Base-by-base conservation (phyloP, 345 rosid species). In the Microthlaspi erraticum region DNA sequence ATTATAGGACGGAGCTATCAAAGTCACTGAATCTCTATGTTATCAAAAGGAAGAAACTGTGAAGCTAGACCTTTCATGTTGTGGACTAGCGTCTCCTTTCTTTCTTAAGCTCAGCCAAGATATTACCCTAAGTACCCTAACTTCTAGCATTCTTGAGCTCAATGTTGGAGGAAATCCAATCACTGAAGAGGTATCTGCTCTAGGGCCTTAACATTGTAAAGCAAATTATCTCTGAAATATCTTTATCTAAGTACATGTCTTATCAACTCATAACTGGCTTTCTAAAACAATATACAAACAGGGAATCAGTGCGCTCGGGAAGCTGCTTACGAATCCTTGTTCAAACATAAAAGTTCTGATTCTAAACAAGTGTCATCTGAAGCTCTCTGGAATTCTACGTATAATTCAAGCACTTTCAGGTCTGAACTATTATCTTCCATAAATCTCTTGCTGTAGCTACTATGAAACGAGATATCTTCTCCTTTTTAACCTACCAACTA, bases 381-480 rank as follows among this genome's bases (percentile, higher is more conserved):
- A 90, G 69, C 85, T 85, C 61, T 45, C 78, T 10, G 92, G 88
- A 67, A 66, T 89, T 62, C 82, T 89, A 69, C 80, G 85, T 77
- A 68, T 94, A 66, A 70, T 89, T 60, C 86, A 84, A 56, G 90
- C 98, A 59, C 76, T 91, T 43, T 71, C 89, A 80, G 98, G 99
- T 91, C 57, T 73, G 66, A 44, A 19, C 8, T 62, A 63, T 33
- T 45, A 45, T 7, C 29, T 38, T 16, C 17, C 55, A 16, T 43
- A 45, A 43, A 44, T 67, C 54, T 48, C 33, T 52, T 71, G 20
- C 64, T 46, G 43, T 48, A 34, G 7, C 26, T 38, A 49, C 52
- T 18, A 46, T 20, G 13, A 26, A 23, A 42, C 32, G 32, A 57
- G 41, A 8, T 16, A 33, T 55, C 10, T 62, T 57, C 41, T 37